phyloP scores from a whole-genome alignment of 2,329 filamentous ascomycete genomes.

The Pezicula carpinea region DNA sequence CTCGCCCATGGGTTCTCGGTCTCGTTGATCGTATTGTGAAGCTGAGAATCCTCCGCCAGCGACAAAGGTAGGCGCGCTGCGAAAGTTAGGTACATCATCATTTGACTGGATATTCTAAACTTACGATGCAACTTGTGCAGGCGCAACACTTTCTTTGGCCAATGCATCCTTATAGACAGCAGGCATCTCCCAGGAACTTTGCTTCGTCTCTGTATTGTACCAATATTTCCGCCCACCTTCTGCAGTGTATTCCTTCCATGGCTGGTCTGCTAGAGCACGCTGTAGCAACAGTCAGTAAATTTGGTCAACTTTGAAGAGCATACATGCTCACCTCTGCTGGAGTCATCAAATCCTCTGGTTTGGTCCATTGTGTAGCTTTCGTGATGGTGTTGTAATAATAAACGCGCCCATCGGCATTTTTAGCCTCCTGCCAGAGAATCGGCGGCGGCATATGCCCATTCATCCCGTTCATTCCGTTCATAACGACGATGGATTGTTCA shows the following conservation, averaged over 20 bases:
- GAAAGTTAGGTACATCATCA: slow-evolving; percentile 7
- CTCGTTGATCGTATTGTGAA: slow-evolving; percentile 28
- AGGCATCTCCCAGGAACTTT: slow-evolving; percentile 94
- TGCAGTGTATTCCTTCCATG: slow-evolving; percentile 89
- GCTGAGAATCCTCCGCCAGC: slow-evolving; percentile 34
- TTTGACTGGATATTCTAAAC: slow-evolving; percentile 19
- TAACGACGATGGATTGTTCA: slow-evolving; percentile 11
- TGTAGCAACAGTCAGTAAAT: slow-evolving; percentile 30
- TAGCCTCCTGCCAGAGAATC: slow-evolving; percentile 73
- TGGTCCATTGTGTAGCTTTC: slow-evolving; percentile 89
- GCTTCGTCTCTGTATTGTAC: slow-evolving; percentile 87
- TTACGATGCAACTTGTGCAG: slow-evolving; percentile 41
- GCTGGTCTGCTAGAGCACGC: slow-evolving; percentile 76
- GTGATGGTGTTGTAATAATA: slow-evolving; percentile 91
- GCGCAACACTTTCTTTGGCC: slow-evolving; percentile 45
- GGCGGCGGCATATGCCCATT: slow-evolving; percentile 33
- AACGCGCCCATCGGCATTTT: slow-evolving; percentile 72
- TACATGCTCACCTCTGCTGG: slow-evolving; percentile 62
- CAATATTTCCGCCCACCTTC: slow-evolving; percentile 89
- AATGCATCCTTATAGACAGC: slow-evolving; percentile 73
- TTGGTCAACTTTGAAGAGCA: slow-evolving; percentile 5
- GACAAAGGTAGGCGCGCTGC: slow-evolving; percentile 34
- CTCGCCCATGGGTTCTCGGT: slow-evolving; percentile 42
- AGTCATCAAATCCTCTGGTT: slow-evolving; percentile 85
- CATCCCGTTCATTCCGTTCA: slow-evolving; percentile 26